A percentile compares a stretch with the other conserved stretches of the same genome.
These are phyloP conservation scores for Euryodendron excelsum DNA, from an alignment of 148 eudicot species.

Conservation along the genomic window DNA sequence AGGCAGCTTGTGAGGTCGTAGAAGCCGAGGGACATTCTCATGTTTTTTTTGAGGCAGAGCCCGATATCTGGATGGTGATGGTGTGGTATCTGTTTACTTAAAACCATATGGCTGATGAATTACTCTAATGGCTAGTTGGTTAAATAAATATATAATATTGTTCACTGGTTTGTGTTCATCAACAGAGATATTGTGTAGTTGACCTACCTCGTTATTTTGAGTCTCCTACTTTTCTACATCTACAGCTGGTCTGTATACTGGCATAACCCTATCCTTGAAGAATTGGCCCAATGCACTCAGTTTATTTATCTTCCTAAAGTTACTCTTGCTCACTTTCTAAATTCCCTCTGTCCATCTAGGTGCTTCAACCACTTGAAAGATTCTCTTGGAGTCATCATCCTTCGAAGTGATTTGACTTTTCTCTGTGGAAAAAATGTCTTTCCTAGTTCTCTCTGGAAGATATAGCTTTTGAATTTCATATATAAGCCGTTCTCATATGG, in stretches of 20 bases:
- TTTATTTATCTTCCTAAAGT: neutral
- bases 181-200: neutral
- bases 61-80: slow-evolving; percentile 99
- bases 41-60: slow-evolving; percentile 88
- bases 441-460: neutral
- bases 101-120: slow-evolving; percentile 9
- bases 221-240: slow-evolving; percentile 1
- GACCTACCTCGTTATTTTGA: slow-evolving; percentile 9
- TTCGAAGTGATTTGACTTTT: neutral
- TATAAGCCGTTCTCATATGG: neutral
- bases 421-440: neutral
- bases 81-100: slow-evolving; percentile 38
- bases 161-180: neutral
- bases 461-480: neutral
- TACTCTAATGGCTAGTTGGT: neutral
- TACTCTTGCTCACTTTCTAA: neutral
- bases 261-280: neutral
- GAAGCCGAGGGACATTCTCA: slow-evolving; percentile 95
- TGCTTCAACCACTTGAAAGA: slow-evolving; percentile 1
- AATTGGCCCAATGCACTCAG: neutral
- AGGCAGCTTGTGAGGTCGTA: slow-evolving; percentile 95
- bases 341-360: neutral
- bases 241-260: neutral
- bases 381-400: neutral
- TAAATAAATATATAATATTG: neutral